Evolutionary conservation across 2,329 filamentous ascomycete genomes (phyloP), one percentile per base, ranked within the genome.

Genomic region (Cercospora zeae-maydis): DNA sequence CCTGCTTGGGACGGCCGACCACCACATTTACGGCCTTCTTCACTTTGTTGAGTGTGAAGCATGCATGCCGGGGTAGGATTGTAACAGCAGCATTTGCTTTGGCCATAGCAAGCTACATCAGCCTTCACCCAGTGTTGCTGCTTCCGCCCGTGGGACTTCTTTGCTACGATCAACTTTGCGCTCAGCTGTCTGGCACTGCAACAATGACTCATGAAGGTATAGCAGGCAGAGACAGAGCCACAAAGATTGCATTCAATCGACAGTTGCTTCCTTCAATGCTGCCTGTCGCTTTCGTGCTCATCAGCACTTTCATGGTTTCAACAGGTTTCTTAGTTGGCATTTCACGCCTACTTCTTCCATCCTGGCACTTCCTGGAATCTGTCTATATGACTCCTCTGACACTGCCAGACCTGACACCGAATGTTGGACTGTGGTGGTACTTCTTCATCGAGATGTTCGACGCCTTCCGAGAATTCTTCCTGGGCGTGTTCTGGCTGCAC

Each of bases 381-480:
- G 97, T 95, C 0, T 99, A 99, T 77, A 92, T 93, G 69, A 91
- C 96, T 52, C 93, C 96, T 71, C 83, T 99, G 37, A 87, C 95
- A 0, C 84, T 99, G 2, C 91, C 92, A 8, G 95, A 99, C 74
- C 83, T 99, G 42, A 96, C 93, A 0, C 95, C 95, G 11, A 99
- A 98, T 69, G 90, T 96, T 31, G 95, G 95, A 1, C 82, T 99
- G 1, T 99, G 95, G 95, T 99, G 95, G 95, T 99, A 99, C 78
- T 99, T 99, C 79, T 98, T 99, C 75, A 96, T 96, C 69, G 93
- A 99, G 75, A 99, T 99, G 87, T 99, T 99, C 75, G 95, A 99
- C 78, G 93, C 93, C 0, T 99, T 99, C 83, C 86, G 95, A 39
- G 88, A 90, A 70, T 99, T 99, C 82, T 99, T 98, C 82, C 85